Percentiles rank a stretch among this genome's conserved stretches.
These are phyloP conservation scores for Penicillium alfredii DNA, from an alignment of 495 filamentous ascomycete genomes.

Conservation along the genomic window DNA sequence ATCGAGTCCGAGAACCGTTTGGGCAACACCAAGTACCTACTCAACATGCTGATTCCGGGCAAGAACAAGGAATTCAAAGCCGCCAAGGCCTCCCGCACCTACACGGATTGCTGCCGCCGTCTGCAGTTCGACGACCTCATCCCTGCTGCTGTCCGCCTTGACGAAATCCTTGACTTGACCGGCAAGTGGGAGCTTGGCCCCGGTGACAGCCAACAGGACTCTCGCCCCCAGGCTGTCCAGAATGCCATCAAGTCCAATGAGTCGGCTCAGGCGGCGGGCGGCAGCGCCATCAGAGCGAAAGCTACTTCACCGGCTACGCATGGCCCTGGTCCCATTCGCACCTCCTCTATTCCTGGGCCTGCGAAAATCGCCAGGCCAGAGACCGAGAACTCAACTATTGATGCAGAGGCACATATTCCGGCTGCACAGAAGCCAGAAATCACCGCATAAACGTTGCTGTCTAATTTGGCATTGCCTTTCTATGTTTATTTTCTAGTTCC, in stretches of 20 bases:
- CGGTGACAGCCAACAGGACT: slow-evolving; percentile 27
- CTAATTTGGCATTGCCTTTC: too few relatives aligned
- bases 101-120: slow-evolving; percentile 55
- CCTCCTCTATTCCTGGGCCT: slow-evolving; percentile 30
- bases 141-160: slow-evolving; percentile 53
- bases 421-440: slow-evolving; percentile 22
- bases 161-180: slow-evolving; percentile 55
- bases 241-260: slow-evolving; percentile 48
- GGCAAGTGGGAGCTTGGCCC: slow-evolving; percentile 31
- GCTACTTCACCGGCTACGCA: slow-evolving; percentile 15
- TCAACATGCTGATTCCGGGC: slow-evolving; percentile 79
- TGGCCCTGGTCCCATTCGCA: slow-evolving; percentile 37
- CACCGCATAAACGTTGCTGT: slow-evolving; percentile 12
- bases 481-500: too few relatives aligned
- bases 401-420: slow-evolving; percentile 18
- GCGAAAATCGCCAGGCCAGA: slow-evolving; percentile 18
- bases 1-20: slow-evolving; percentile 77
- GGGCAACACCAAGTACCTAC: slow-evolving; percentile 84
- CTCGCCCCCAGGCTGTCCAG: slow-evolving; percentile 41
- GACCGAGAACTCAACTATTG: slow-evolving; percentile 2
- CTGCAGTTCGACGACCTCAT: slow-evolving; percentile 57
- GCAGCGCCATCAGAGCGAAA: slow-evolving; percentile 30
- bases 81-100: slow-evolving; percentile 55
- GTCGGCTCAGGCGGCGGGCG: slow-evolving; percentile 38
- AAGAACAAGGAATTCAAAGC: slow-evolving; percentile 55